phyloP scores from a whole-genome alignment of 805 yeast genomes.

The Pichia insulana region DNA sequence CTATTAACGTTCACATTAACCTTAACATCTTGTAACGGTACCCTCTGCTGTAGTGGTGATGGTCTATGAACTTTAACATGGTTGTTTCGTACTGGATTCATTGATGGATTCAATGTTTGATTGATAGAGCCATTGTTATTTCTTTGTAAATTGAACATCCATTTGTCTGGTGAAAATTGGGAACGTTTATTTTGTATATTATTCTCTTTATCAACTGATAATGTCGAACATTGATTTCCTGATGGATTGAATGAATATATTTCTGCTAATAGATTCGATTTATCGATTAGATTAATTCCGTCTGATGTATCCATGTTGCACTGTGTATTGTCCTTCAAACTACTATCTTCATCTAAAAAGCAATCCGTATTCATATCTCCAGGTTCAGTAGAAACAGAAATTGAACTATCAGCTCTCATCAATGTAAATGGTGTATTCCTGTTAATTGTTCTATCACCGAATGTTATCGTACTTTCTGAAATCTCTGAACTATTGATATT shows the following conservation, averaged over 20 bases:
- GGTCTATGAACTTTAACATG: slow-evolving; percentile 3
- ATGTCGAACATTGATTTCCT: background rate
- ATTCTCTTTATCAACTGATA: background rate
- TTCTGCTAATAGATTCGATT: slow-evolving; percentile 11
- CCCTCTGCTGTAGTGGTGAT: slow-evolving; percentile 8
- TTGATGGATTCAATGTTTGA: no score
- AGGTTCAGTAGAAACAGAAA: slow-evolving; percentile 2
- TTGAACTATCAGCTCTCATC: background rate
- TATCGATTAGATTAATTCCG: slow-evolving; percentile 5
- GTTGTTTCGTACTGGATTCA: no score
- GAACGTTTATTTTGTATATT: no score
- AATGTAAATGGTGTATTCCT: background rate
- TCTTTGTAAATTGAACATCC: background rate
- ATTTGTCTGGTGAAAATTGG: slow-evolving; percentile 10
- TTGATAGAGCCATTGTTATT: background rate
- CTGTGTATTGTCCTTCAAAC: background rate
- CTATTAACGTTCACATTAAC: background rate
- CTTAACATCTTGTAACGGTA: slow-evolving; percentile 7
- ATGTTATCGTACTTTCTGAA: slow-evolving; percentile 5
- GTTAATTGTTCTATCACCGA: slow-evolving; percentile 1
- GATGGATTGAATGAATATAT: slow-evolving; percentile 9
- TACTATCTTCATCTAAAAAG: slow-evolving; percentile 4
- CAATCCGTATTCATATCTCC: slow-evolving; percentile 13
- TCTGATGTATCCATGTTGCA: background rate
- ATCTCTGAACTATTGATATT: slow-evolving; percentile 19